Percentiles rank a stretch among this genome's conserved stretches.
Evolutionary conservation across 2,329 filamentous ascomycete genomes (phyloP).

Genomic region (Alternaria panax): DNA sequence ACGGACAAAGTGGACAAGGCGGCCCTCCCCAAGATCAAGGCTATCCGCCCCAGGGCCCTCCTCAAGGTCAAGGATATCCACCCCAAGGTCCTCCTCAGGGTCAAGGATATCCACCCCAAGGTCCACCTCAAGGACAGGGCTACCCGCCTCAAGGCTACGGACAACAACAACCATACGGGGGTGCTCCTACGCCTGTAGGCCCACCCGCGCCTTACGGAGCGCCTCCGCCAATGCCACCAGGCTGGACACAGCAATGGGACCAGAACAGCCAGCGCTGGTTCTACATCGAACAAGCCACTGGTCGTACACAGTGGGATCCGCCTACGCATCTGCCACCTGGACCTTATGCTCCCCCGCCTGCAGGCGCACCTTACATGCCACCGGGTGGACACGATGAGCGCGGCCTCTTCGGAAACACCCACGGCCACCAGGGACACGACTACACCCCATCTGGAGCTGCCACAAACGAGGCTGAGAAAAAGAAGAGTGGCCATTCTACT

Average conservation of each 20-base stretch:
- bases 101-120: constrained; percentile 29
- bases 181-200: constrained; percentile 38
- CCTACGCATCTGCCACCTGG: constrained; percentile 53
- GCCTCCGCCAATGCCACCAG: constrained; percentile 60
- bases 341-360: constrained; percentile 43
- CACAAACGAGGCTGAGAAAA: constrained; percentile 42
- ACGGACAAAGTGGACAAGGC: constrained; percentile 24
- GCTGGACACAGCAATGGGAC: constrained; percentile 71
- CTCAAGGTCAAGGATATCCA: constrained; percentile 29
- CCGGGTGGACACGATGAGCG: constrained; percentile 37
- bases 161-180: constrained; percentile 34
- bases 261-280: constrained; percentile 68
- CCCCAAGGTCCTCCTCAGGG: constrained; percentile 21
- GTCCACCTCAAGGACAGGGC: constrained; percentile 34
- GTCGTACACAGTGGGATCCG: constrained; percentile 70
- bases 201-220: constrained; percentile 52
- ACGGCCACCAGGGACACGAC: constrained; percentile 35
- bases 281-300: constrained; percentile 68
- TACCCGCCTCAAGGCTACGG: constrained; percentile 36
- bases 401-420: constrained; percentile 39
- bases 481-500: constrained; percentile 54
- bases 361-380: constrained; percentile 33
- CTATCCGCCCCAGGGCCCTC: constrained; percentile 19
- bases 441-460: constrained; percentile 34
- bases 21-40: constrained; percentile 9